Percentiles rank a stretch among this genome's conserved stretches.
Conservation (phyloP, 1,139 yeast species). For the Candida sanyaensis region DNA sequence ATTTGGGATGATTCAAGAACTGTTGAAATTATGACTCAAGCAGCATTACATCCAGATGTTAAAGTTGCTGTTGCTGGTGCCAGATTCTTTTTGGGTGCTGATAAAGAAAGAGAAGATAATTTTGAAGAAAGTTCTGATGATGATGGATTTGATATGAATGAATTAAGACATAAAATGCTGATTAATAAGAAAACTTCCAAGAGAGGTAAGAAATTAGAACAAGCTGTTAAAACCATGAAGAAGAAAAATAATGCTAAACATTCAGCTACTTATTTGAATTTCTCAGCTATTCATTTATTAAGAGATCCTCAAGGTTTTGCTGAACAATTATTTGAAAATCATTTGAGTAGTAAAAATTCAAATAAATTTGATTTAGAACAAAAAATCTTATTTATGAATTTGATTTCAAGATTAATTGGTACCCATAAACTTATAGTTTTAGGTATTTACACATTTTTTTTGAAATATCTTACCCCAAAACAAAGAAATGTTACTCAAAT, state of each 20-base stretch:
- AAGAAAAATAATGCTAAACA: constrained; percentile 54
- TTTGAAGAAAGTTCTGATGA: constrained; percentile 73
- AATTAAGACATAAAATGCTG: constrained; percentile 76
- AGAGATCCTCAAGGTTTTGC: constrained; percentile 99
- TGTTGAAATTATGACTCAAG: constrained; percentile 95
- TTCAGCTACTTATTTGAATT: constrained; percentile 78
- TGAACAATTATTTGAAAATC: constrained; percentile 72
- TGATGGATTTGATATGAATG: constrained; percentile 65
- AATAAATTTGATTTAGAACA: constrained; percentile 81
- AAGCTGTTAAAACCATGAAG: constrained; percentile 68
- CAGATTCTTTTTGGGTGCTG: constrained; percentile 89
- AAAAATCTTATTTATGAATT: constrained; percentile 82
- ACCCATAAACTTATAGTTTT: constrained; percentile 89
- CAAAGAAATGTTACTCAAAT: constrained; percentile 93
- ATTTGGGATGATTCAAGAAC: constrained; percentile 98
- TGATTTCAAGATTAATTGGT: constrained; percentile 86
- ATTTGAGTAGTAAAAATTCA: constrained; percentile 66
- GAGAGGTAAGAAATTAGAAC: constrained; percentile 75
- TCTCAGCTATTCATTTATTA: constrained; percentile 88
- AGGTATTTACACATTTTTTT: constrained; percentile 84
- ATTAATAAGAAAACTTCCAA: constrained; percentile 83
- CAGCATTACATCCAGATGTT: constrained; percentile 82
- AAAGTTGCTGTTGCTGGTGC: constrained; percentile 92
- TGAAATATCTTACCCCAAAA: constrained; percentile 90
- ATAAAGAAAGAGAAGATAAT: constrained; percentile 88